phyloP scores from a whole-genome alignment of 169 alveolate genomes.

The Plasmodium gallinaceum region DNA sequence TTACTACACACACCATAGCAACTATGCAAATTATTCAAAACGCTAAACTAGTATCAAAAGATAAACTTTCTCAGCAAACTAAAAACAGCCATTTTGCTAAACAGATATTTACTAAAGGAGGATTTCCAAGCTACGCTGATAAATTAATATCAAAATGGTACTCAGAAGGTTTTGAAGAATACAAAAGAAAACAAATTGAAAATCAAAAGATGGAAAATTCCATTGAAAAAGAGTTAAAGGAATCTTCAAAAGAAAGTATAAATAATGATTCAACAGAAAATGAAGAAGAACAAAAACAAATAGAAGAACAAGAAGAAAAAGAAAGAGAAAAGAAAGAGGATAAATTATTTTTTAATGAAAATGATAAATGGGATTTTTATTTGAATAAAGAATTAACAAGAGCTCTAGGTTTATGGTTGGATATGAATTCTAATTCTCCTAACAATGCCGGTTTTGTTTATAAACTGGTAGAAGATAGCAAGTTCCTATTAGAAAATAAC shows the following conservation, averaged over 20 bases:
- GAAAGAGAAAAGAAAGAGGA: slow-evolving; percentile 50
- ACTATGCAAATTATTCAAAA: slow-evolving; percentile 81
- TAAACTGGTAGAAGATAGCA: slow-evolving; percentile 83
- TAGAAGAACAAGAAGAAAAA: slow-evolving; percentile 20
- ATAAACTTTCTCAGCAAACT: neutral
- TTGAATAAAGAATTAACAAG: slow-evolving; percentile 79
- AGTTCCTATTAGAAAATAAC: slow-evolving; percentile 81
- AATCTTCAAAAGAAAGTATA: neutral
- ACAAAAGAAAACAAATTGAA: slow-evolving; percentile 50
- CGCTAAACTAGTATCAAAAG: slow-evolving; percentile 5
- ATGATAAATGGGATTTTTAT: slow-evolving; percentile 85
- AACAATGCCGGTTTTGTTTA: slow-evolving; percentile 40
- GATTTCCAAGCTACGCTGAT: slow-evolving; percentile 66
- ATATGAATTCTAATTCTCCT: slow-evolving; percentile 69
- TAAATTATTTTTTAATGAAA: slow-evolving; percentile 77
- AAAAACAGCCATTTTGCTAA: slow-evolving; percentile 15
- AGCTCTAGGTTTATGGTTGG: slow-evolving; percentile 80
- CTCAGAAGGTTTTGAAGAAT: slow-evolving; percentile 74
- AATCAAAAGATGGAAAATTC: slow-evolving; percentile 44
- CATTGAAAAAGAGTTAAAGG: slow-evolving; percentile 15
- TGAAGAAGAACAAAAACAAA: slow-evolving; percentile 11
- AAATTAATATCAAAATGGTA: slow-evolving; percentile 54
- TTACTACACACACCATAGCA: slow-evolving; percentile 86
- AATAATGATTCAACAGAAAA: slow-evolving; percentile 67
- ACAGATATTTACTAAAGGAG: slow-evolving; percentile 51